phyloP scores from a whole-genome alignment of 495 filamentous ascomycete genomes.

The Cryomyces minteri region DNA sequence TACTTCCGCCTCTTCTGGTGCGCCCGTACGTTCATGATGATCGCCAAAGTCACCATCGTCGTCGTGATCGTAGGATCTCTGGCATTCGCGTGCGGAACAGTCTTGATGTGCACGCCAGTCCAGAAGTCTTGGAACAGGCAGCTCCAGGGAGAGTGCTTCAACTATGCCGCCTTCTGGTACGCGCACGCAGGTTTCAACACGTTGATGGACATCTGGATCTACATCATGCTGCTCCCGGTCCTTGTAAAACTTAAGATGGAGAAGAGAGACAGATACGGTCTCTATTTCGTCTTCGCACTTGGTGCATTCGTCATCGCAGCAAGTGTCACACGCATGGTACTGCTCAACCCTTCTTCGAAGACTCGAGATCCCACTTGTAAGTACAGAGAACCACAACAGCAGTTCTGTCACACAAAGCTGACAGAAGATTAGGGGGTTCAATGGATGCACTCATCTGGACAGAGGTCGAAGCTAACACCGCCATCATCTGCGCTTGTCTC shows the following conservation, averaged over 20 bases:
- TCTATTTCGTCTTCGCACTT: constrained; percentile 2
- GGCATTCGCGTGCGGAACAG: background rate
- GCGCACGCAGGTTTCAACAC: constrained; percentile 4
- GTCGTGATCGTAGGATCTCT: too few relatives aligned
- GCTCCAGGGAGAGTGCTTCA: constrained; percentile 2
- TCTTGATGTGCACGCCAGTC: constrained; percentile 4
- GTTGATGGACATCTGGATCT: constrained; percentile 5
- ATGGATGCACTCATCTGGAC: too few relatives aligned
- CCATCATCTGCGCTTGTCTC: too few relatives aligned
- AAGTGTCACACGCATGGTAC: constrained; percentile 1
- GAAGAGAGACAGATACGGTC: background rate
- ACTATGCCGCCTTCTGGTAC: constrained; percentile 6
- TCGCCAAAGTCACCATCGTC: too few relatives aligned
- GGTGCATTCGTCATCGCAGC: constrained; percentile 6
- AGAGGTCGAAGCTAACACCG: too few relatives aligned
- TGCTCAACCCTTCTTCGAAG: too few relatives aligned
- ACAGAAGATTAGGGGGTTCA: too few relatives aligned
- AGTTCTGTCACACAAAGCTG: too few relatives aligned
- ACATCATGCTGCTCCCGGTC: constrained; percentile 3
- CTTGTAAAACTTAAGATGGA: background rate
- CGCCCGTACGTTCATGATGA: too few relatives aligned
- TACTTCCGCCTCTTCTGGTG: too few relatives aligned
- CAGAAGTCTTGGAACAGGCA: constrained; percentile 2
- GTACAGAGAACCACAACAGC: too few relatives aligned
- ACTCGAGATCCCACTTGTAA: too few relatives aligned